A percentile compares a stretch with the other conserved stretches of the same genome.
Conservation (phyloP, 2,329 filamentous ascomycete species). For the Neurospora sp. region DNA sequence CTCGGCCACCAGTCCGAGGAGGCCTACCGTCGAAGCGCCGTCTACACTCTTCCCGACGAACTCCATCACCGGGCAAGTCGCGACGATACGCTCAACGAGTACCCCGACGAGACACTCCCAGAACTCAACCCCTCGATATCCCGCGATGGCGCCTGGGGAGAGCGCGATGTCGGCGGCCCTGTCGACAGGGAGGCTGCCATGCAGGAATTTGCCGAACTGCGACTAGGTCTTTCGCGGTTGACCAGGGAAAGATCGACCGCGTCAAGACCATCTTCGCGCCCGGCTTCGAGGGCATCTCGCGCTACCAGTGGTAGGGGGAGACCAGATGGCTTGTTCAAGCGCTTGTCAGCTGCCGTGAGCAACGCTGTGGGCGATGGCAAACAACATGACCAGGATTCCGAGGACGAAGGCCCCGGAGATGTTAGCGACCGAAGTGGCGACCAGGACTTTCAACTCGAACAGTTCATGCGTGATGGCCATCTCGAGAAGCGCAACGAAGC, state of each 20-base stretch:
- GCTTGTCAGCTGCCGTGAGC: conserved; percentile 12
- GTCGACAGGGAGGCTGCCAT: conserved; percentile 16
- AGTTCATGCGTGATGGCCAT: conserved; percentile 65
- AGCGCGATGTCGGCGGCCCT: conserved; percentile 17
- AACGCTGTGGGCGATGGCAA: conserved; percentile 21
- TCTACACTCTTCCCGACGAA: conserved; percentile 9
- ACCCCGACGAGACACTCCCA: conserved; percentile 1
- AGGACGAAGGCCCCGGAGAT: conserved; percentile 20
- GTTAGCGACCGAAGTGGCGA: conserved; percentile 29
- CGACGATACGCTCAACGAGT: background rate
- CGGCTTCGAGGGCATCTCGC: background rate
- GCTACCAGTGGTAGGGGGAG: conserved; percentile 9
- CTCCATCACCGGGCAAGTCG: conserved; percentile 13
- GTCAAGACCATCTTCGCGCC: background rate
- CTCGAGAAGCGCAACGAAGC: conserved; percentile 60
- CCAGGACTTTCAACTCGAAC: conserved; percentile 56
- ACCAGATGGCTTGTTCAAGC: conserved; percentile 9
- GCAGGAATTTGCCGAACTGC: conserved; percentile 17
- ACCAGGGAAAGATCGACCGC: background rate
- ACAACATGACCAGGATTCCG: conserved; percentile 24
- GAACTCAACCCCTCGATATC: background rate
- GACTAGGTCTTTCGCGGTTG: conserved; percentile 11
- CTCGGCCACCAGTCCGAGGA: conserved; percentile 14
- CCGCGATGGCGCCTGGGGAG: conserved; percentile 14
- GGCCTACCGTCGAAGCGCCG: conserved; percentile 12